These are phyloP conservation scores for Biscogniauxia sp. DNA, from an alignment of 2,329 filamentous ascomycete genomes.

Conservation along the genomic window DNA sequence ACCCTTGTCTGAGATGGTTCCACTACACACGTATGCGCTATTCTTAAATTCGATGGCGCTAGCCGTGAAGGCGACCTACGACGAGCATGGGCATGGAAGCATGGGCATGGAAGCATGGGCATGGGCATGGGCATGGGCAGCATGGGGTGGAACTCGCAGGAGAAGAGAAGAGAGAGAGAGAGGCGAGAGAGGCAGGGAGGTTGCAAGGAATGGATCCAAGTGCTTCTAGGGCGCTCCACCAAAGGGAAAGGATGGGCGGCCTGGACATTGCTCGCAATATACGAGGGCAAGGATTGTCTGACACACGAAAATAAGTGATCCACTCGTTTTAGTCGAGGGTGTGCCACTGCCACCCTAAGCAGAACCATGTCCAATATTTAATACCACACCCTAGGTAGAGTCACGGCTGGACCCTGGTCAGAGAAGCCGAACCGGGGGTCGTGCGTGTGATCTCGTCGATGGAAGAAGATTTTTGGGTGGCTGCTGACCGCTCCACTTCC, in stretches of 20 bases:
- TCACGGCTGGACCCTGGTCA: conserved; percentile 15
- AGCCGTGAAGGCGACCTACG: conserved; percentile 30
- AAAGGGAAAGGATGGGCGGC: conserved; percentile 23
- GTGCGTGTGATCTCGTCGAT: conserved; percentile 29
- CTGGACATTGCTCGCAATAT: conserved; percentile 42
- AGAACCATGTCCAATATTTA: conserved; percentile 29
- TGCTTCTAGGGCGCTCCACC: conserved; percentile 32
- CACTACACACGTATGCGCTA: conserved; percentile 33
- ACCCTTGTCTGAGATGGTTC: conserved; percentile 32
- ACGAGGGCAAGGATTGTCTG: conserved; percentile 49
- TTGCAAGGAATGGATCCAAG: conserved; percentile 30
- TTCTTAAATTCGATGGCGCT: conserved; percentile 36
- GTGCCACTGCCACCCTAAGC: conserved; percentile 26
- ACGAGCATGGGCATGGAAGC: neutral
- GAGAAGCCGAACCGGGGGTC: conserved; percentile 21
- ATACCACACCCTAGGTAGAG: conserved; percentile 26
- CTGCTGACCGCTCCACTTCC: conserved; percentile 29
- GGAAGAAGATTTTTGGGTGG: conserved; percentile 15
- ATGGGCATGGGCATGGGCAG: neutral
- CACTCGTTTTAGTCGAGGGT: conserved; percentile 27
- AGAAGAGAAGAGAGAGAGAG: conserved; percentile 17
- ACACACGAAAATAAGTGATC: conserved; percentile 48
- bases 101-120: neutral
- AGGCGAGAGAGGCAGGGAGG: conserved; percentile 7
- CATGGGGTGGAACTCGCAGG: conserved; percentile 19